These are phyloP conservation scores for Trametes coccinea DNA, from an alignment of 768 basidiomycete species.

Conservation along the genomic window DNA sequence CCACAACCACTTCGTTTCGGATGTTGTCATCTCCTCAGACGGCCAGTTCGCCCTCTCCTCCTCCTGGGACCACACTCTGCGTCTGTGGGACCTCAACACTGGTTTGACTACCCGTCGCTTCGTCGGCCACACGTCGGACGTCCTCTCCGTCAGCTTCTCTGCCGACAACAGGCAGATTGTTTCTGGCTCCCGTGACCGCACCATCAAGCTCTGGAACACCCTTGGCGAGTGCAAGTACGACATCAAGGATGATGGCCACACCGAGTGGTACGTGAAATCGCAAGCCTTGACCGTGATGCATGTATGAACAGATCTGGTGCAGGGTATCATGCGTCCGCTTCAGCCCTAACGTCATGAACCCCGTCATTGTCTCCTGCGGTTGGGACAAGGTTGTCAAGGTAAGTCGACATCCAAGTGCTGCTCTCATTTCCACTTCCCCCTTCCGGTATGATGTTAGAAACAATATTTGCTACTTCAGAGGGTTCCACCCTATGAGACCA, in stretches of 20 bases:
- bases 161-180: slow-evolving; percentile 99
- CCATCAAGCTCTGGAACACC: slow-evolving; percentile 99
- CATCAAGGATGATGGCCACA: slow-evolving; percentile 98
- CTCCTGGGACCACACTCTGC: slow-evolving; percentile 99
- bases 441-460: slow-evolving; percentile 30
- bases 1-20: slow-evolving; percentile 99
- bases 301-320: slow-evolving; percentile 7
- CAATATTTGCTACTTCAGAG: slow-evolving; percentile 40
- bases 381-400: slow-evolving; percentile 99
- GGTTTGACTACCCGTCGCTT: slow-evolving; percentile 95
- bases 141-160: slow-evolving; percentile 98
- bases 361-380: slow-evolving; percentile 97
- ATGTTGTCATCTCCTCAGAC: slow-evolving; percentile 98
- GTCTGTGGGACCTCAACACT: slow-evolving; percentile 99
- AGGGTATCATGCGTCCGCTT: slow-evolving; percentile 99
- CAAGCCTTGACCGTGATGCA: neutral
- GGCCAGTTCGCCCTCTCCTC: slow-evolving; percentile 99
- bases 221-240: slow-evolving; percentile 99
- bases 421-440: slow-evolving; percentile 34
- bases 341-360: slow-evolving; percentile 96
- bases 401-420: slow-evolving; percentile 30
- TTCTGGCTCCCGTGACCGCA: slow-evolving; percentile 93
- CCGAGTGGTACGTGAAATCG: slow-evolving; percentile 70
- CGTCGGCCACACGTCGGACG: slow-evolving; percentile 97
- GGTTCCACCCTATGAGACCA: slow-evolving; percentile 34